phyloP scores from a whole-genome alignment of 1,284 basidiomycete species.

The Heterobasidion occidentale region DNA sequence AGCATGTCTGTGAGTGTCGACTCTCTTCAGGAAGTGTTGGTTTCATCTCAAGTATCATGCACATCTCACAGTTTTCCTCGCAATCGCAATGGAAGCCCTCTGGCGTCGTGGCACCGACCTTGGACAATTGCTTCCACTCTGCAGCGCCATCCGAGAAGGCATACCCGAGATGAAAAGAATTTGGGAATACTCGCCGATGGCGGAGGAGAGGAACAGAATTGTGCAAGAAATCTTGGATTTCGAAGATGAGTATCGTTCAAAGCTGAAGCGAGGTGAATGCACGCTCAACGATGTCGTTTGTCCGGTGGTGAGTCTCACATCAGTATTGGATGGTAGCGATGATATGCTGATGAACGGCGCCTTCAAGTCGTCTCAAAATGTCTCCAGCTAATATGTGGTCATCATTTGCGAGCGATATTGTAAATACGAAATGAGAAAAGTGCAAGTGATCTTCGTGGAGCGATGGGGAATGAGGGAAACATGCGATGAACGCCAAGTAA shows the following conservation, averaged over 20 bases:
- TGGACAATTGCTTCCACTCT: conserved; percentile 5
- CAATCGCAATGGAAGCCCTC: conserved; percentile 9
- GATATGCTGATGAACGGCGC: too few species aligned
- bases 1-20: conserved; percentile 15
- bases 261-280: neutral
- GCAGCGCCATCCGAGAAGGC: conserved; percentile 10
- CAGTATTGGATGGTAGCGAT: too few species aligned
- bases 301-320: too few species aligned
- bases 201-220: conserved; percentile 3
- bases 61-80: conserved; percentile 10
- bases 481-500: too few species aligned
- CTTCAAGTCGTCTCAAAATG: too few species aligned
- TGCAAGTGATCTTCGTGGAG: too few species aligned
- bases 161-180: conserved; percentile 16
- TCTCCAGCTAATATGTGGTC: too few species aligned
- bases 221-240: neutral
- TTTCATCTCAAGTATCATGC: too few species aligned
- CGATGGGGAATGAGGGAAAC: too few species aligned
- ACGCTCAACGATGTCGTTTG: neutral
- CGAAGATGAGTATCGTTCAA: neutral
- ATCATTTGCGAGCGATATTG: too few species aligned
- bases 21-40: too few species aligned
- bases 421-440: too few species aligned
- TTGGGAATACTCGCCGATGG: conserved; percentile 17
- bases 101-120: conserved; percentile 6